These are phyloP conservation scores for Clonostachys rhizophaga DNA, from an alignment of 2,329 filamentous ascomycete genomes.

Conservation along the genomic window DNA sequence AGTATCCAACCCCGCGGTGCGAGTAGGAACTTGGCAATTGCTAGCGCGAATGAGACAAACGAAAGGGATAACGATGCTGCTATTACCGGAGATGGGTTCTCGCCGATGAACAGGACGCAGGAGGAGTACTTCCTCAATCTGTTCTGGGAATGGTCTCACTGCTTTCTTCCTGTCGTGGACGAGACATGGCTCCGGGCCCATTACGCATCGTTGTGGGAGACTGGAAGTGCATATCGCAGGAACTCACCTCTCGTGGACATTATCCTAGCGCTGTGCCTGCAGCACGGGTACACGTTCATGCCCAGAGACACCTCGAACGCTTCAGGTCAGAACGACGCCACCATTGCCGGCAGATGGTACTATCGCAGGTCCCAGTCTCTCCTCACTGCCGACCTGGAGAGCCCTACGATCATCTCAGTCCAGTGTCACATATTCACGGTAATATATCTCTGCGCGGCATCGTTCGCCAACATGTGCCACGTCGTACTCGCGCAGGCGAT, in stretches of 20 bases:
- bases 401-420: conserved; percentile 37
- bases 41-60: neutral
- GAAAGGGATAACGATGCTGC: neutral
- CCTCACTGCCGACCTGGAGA: conserved; percentile 37
- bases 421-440: conserved; percentile 39
- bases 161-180: conserved; percentile 2
- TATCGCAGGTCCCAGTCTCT: conserved; percentile 40
- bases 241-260: conserved; percentile 47
- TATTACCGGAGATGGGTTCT: neutral
- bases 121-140: conserved; percentile 28
- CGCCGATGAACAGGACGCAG: conserved; percentile 25
- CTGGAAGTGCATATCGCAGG: conserved; percentile 17
- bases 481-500: conserved; percentile 30
- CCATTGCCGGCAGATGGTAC: conserved; percentile 36
- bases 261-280: conserved; percentile 44
- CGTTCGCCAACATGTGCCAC: conserved; percentile 42
- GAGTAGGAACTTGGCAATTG: conserved; percentile 4
- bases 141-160: conserved; percentile 6
- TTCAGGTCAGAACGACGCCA: conserved; percentile 21
- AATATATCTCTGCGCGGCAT: conserved; percentile 40
- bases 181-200: conserved; percentile 3
- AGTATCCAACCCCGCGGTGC: conserved; percentile 8
- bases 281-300: conserved; percentile 28
- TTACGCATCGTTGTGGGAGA: conserved; percentile 5
- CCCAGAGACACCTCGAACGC: conserved; percentile 7